Base-by-base conservation (phyloP, 2,329 filamentous ascomycete species). In the Penicillium crustosum region DNA sequence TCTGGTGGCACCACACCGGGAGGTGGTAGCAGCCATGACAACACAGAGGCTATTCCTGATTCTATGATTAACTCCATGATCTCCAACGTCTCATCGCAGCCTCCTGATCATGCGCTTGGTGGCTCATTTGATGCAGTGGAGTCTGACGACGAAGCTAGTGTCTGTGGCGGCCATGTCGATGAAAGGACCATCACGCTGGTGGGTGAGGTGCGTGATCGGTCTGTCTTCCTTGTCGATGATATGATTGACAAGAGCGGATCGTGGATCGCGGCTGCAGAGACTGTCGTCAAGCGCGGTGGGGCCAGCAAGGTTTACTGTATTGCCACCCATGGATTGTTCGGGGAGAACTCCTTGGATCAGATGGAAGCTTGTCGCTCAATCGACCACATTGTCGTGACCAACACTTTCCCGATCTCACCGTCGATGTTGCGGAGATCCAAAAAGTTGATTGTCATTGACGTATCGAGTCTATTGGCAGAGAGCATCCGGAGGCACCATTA, bases 101-200 rank as follows among this genome's bases (percentile, higher is more conserved):
- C 85, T 52, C 82, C 83, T 2, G 86, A 89, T 12, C 84, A 90
- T 69, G 88, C 88, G 3, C 82, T 96, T 0, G 93, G 93, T 43
- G 92, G 93, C 49, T 91, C 91, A 2, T 89, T 87, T 38, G 93
- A 97, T 69, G 91, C 88, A 10, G 88, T 83, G n/a, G 89, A 84
- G 13, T 94, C 97, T 61, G 94, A 97, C 75, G 94, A 99, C 68
- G 91, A 95, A 52, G 70, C 62, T 15, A 73, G 70, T 41, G 59
- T 65, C 17, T 53, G 33, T 21, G 64, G 53, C 67, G 87, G 93
- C 65, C 86, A 89, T 12, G 87, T 89, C 60, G 82, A 93, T 23
- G 94, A 99, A 78, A 92, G 93, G 70, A 96, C 93, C 80, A 95
- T 99, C 68, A 99, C 94, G 0, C 82, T 99, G n/a, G 94, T 99